Conservation (phyloP, 108 stramenopile genomes). For the Nitzschia sp. region DNA sequence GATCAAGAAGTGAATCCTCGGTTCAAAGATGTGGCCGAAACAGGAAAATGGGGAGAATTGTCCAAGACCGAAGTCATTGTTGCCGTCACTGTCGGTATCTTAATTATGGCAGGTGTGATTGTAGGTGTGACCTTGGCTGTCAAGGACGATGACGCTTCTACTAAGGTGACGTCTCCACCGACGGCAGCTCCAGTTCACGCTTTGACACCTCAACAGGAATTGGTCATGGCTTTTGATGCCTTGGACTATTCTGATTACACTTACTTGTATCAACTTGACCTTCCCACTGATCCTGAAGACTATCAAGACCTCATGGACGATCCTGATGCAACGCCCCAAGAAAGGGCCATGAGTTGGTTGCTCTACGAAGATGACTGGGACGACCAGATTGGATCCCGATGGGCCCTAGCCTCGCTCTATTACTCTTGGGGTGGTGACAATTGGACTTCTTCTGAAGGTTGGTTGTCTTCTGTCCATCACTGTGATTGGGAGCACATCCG, state of each 20-base stretch:
- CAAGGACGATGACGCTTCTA: neutral
- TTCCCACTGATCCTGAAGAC: neutral
- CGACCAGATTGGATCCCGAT: constrained; percentile 19
- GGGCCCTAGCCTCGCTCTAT: constrained; percentile 28
- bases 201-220: constrained; percentile 2
- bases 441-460: constrained; percentile 18
- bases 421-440: constrained; percentile 19
- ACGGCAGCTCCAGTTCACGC: constrained; percentile 9
- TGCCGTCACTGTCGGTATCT: neutral
- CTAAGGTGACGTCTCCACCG: neutral
- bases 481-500: constrained; percentile 32
- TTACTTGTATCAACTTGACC: neutral
- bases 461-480: constrained; percentile 16
- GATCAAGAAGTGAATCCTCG: constrained; percentile 21
- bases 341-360: constrained; percentile 33
- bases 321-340: constrained; percentile 8
- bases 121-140: constrained; percentile 8
- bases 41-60: constrained; percentile 27
- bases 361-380: constrained; percentile 23
- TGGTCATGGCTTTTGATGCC: constrained; percentile 2
- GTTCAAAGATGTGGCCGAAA: constrained; percentile 21
- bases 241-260: constrained; percentile 4
- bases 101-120: constrained; percentile 12
- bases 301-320: constrained; percentile 5
- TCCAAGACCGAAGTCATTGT: constrained; percentile 4